A percentile compares a stretch with the other conserved stretches of the same genome.
Conservation (phyloP, 345 rosid genomes). For the Eucalyptus sp. region DNA sequence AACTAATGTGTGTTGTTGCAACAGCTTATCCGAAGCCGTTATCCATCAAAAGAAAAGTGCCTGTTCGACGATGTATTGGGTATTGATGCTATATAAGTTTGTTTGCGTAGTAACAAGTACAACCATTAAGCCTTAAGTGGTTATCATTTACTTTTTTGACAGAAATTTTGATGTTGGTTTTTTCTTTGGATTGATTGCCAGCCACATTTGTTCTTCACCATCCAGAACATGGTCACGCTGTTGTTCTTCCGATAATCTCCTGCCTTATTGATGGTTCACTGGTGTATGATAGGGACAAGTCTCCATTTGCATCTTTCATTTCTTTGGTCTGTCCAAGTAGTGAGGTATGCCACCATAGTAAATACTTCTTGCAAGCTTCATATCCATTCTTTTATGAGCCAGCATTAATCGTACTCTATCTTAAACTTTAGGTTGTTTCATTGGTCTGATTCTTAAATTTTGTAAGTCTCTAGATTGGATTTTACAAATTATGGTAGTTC, state of each 20-base stretch:
- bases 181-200: slow-evolving; percentile 9
- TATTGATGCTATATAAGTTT: slow-evolving; percentile 13
- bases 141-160: background rate
- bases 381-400: background rate
- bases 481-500: background rate
- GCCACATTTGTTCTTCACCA: slow-evolving; percentile 97
- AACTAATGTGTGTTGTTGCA: slow-evolving; percentile 7
- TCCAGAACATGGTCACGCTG: slow-evolving; percentile 97
- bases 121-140: background rate
- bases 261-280: slow-evolving; percentile 79
- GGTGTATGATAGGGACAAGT: slow-evolving; percentile 60
- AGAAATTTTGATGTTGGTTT: background rate
- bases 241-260: slow-evolving; percentile 90
- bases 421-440: background rate
- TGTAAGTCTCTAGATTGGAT: background rate
- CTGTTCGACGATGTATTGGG: slow-evolving; percentile 94
- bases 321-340: slow-evolving; percentile 72
- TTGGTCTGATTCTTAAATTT: background rate
- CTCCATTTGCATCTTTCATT: slow-evolving; percentile 93
- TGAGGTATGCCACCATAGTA: slow-evolving; percentile 38
- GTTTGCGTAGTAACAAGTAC: background rate
- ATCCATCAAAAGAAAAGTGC: slow-evolving; percentile 72
- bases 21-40: slow-evolving; percentile 69
- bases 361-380: background rate
- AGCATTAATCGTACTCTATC: background rate